A percentile compares a stretch with the other conserved stretches of the same genome.
These are phyloP conservation scores for Trichoderma atroviride DNA, from an alignment of 2,329 filamentous ascomycete species.

Conservation along the genomic window DNA sequence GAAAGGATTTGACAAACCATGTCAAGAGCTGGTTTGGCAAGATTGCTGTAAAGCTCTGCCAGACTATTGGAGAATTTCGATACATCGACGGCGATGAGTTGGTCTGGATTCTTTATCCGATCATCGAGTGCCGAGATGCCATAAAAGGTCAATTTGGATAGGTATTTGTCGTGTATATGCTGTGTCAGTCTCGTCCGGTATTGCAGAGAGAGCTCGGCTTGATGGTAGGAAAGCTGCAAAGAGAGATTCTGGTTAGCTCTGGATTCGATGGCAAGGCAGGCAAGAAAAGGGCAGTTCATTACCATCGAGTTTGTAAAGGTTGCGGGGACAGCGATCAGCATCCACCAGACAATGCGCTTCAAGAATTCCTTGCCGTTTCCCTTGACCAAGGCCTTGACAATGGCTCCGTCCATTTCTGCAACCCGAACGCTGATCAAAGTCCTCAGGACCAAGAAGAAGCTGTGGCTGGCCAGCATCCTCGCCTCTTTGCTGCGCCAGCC, in stretches of 20 bases:
- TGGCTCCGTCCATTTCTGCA: conserved; percentile 88
- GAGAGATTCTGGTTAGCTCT: neutral
- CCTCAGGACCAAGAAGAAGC: conserved; percentile 85
- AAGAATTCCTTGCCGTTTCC: conserved; percentile 91
- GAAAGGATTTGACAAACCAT: conserved; percentile 60
- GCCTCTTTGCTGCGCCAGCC: conserved; percentile 89
- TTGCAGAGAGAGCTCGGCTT: conserved; percentile 89
- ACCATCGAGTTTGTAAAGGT: conserved; percentile 99
- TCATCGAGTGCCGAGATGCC: conserved; percentile 93
- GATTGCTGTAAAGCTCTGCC: conserved; percentile 92
- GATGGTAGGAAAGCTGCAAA: conserved; percentile 84
- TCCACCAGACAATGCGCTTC: conserved; percentile 93
- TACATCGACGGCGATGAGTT: conserved; percentile 95
- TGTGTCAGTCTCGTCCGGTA: conserved; percentile 94
- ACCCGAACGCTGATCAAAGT: conserved; percentile 95
- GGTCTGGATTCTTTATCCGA: conserved; percentile 97
- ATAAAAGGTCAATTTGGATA: conserved; percentile 98
- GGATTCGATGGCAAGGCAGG: too few species aligned
- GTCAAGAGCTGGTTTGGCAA: conserved; percentile 91
- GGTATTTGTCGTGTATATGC: conserved; percentile 91
- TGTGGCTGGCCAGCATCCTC: conserved; percentile 83
- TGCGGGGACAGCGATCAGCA: conserved; percentile 92
- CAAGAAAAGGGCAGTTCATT: conserved; percentile 37
- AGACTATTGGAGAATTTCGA: conserved; percentile 94
- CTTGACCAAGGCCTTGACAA: conserved; percentile 90